phyloP scores from a whole-genome alignment of 2,329 filamentous ascomycete genomes.

The Akanthomyces lecanii region DNA sequence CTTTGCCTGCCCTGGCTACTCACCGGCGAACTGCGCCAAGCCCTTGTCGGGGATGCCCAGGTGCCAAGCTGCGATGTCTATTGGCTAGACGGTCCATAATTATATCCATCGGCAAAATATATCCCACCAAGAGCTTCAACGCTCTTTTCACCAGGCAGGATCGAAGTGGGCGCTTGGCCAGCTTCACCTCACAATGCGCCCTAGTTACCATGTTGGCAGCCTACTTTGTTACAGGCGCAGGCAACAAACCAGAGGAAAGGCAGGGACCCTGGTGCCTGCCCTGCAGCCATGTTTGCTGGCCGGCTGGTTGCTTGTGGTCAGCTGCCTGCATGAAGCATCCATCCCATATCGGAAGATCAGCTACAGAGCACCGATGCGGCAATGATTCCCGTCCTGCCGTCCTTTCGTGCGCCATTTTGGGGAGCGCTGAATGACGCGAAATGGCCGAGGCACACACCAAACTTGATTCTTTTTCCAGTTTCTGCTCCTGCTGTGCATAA shows the following conservation, averaged over 20 bases:
- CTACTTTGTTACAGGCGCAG: too few species aligned
- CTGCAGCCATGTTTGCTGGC: neutral
- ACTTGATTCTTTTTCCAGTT: neutral
- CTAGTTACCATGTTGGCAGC: too few species aligned
- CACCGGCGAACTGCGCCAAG: neutral
- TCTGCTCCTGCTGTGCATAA: neutral
- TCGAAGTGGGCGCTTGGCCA: neutral
- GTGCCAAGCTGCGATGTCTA: neutral
- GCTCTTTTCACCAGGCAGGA: neutral
- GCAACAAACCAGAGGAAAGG: too few species aligned
- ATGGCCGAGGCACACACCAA: neutral
- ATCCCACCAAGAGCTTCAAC: neutral
- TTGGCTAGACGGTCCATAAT: neutral
- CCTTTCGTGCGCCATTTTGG: neutral
- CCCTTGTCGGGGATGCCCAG: neutral
- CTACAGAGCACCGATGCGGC: neutral
- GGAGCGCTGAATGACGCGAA: neutral
- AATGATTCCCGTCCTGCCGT: neutral
- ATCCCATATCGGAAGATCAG: constrained; percentile 6
- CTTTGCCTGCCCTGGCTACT: neutral
- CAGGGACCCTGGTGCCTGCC: neutral
- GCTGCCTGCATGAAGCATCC: neutral
- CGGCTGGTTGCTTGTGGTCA: neutral
- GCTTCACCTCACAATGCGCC: neutral
- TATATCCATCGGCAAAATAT: too few species aligned